Evolutionary conservation across 106 monocot species (phyloP), one percentile per base, ranked within the genome.

Genomic region (Acorus gramineus): DNA sequence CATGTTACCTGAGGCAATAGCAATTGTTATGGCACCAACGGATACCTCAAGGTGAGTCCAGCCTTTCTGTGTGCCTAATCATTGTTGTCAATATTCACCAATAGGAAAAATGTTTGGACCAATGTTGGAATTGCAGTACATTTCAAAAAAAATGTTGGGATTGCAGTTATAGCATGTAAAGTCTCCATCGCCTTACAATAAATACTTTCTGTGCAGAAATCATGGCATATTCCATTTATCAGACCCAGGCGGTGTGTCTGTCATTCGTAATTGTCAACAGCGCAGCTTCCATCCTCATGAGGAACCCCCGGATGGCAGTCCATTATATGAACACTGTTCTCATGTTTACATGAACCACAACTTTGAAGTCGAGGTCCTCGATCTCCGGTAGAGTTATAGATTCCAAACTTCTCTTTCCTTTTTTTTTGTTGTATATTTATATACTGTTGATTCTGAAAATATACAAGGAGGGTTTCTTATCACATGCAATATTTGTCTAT

Each of bases 1-100:
- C 59, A 98, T 98, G 98, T 76, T 92, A 78, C 98, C 87, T 51
- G 98, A 98, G 78, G 98, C 98, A 76, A 86, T 98, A 77, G 98
- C 98, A 71, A 92, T 98, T 63, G 98, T 98, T 52, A 98, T 98
- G 98, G 98, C 98, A 60, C 98, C 98, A 13, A 91, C 91, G 44
- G 98, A 98, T 74, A 75, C 80, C 70, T 57, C 82, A 47, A 92
- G 98, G 98, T 98, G 79, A 42, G 50, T 47, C 13, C 14, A 13
- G 28, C 47, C n/a, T 54, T 49, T 48, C 45, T 46, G 46, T 46
- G 43, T 53, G 9, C 42, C 46, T 3, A 7, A 28, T 28, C 28
- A 28, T 28, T 28, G 28, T 28, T 28, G 28, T 28, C 28, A 28
- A 28, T 28, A 28, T 28, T 28, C 28, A 28, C 28, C 28, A 28